Conservation (phyloP, 1,139 yeast species). For the Pichia sp. region DNA sequence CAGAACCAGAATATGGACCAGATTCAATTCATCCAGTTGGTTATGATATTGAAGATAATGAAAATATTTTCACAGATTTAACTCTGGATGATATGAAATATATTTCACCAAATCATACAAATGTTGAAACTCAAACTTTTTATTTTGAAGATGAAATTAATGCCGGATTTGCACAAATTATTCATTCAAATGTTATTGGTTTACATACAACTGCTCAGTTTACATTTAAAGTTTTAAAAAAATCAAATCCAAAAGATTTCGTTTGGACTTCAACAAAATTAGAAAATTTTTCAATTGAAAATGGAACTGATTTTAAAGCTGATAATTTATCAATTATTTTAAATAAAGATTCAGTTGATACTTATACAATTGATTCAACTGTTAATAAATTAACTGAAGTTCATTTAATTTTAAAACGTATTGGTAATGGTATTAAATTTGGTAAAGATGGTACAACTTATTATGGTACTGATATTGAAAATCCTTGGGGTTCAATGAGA, state of each 20-base stretch:
- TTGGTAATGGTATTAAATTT: conserved; percentile 81
- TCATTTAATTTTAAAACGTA: conserved; percentile 55
- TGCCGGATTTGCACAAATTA: conserved; percentile 87
- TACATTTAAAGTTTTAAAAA: conserved; percentile 73
- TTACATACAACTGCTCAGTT: conserved; percentile 91
- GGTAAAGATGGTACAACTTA: conserved; percentile 82
- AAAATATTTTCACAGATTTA: conserved; percentile 52
- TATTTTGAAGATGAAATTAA: conserved; percentile 67
- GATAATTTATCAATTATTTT: conserved; percentile 60
- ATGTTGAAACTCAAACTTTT: conserved; percentile 93
- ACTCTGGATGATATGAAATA: conserved; percentile 60
- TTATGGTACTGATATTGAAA: conserved; percentile 72
- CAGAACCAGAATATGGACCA: conserved; percentile 94
- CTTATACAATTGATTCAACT: conserved; percentile 53
- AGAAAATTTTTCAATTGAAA: conserved; percentile 61
- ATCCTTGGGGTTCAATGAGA: conserved; percentile 98
- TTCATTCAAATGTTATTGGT: conserved; percentile 88
- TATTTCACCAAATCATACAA: conserved; percentile 70
- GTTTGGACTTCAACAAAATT: conserved; percentile 90
- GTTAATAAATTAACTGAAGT: conserved; percentile 72
- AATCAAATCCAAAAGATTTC: conserved; percentile 42
- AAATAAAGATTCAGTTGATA: conserved; percentile 40
- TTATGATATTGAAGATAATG: conserved; percentile 38
- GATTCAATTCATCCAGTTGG: conserved; percentile 85
- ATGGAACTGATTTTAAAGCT: conserved; percentile 80